A percentile compares a stretch with the other conserved stretches of the same genome.
Evolutionary conservation across 495 filamentous ascomycete species (phyloP).

Genomic region (Hypomontagnella submonticulosa): DNA sequence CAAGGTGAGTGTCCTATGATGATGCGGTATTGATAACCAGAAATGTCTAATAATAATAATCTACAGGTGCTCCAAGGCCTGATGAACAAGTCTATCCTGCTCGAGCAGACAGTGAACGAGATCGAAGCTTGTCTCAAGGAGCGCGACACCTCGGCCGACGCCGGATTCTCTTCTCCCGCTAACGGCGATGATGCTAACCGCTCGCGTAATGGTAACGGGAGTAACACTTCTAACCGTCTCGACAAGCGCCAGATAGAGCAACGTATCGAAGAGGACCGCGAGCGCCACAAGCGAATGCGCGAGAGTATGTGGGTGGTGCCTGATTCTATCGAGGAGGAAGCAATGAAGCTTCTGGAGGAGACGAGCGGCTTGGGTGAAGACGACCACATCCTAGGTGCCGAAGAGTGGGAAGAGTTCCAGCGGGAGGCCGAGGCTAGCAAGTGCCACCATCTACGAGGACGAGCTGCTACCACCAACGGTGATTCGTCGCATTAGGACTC

Average conservation of each 20-base stretch:
- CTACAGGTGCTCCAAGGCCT: slow-evolving; percentile 73
- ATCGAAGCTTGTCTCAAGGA: slow-evolving; percentile 83
- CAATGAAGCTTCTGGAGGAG: slow-evolving; percentile 75
- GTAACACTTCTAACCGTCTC: slow-evolving; percentile 58
- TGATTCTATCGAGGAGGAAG: slow-evolving; percentile 73
- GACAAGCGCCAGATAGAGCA: slow-evolving; percentile 93
- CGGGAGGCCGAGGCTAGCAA: slow-evolving; percentile 21
- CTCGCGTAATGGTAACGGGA: slow-evolving; percentile 48
- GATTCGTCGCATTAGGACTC: slow-evolving; percentile 35
- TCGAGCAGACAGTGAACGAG: slow-evolving; percentile 73
- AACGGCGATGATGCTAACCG: slow-evolving; percentile 49
- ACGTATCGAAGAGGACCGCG: slow-evolving; percentile 94
- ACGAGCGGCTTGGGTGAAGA: slow-evolving; percentile 85
- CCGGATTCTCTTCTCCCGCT: slow-evolving; percentile 51
- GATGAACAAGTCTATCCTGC: slow-evolving; percentile 72
- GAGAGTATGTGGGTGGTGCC: slow-evolving; percentile 91
- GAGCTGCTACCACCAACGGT: slow-evolving; percentile 16
- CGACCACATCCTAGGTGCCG: slow-evolving; percentile 75
- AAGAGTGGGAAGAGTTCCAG: slow-evolving; percentile 74
- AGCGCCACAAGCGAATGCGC: slow-evolving; percentile 88
- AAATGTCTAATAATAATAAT: slow-evolving; percentile 12
- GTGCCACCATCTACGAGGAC: slow-evolving; percentile 25
- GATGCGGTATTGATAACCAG: background rate
- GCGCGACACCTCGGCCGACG: slow-evolving; percentile 65
- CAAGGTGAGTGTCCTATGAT: slow-evolving; percentile 59